These are phyloP conservation scores for Lentinus brumalis DNA, from an alignment of 768 basidiomycete genomes.

Conservation along the genomic window DNA sequence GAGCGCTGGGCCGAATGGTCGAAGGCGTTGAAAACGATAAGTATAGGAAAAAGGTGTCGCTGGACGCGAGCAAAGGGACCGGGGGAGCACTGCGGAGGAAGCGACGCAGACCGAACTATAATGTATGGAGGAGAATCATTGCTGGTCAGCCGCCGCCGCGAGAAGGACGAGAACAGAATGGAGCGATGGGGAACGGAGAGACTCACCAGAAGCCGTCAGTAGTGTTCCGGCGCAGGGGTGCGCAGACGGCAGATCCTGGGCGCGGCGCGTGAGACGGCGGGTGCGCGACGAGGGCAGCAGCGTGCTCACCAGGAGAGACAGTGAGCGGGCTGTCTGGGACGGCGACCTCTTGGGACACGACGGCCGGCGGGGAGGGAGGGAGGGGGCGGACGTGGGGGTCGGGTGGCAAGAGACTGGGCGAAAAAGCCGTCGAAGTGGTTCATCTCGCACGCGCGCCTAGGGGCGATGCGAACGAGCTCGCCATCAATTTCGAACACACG, in stretches of 20 bases:
- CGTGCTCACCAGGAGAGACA: conserved; percentile 11
- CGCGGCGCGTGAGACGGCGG: neutral
- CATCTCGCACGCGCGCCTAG: conserved; percentile 12
- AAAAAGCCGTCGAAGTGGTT: conserved; percentile 8
- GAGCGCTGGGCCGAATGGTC: conserved; percentile 6
- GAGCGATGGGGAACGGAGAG: neutral
- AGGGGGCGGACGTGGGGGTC: conserved; percentile 5
- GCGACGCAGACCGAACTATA: conserved; percentile 2
- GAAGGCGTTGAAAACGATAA: conserved; percentile 16
- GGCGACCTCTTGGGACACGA: conserved; percentile 14
- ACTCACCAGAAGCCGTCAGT: conserved; percentile 6
- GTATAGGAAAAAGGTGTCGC: conserved; percentile 17
- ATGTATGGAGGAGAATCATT: neutral
- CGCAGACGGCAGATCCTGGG: conserved; percentile 18
- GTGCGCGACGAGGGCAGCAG: neutral
- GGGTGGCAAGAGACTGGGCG: conserved; percentile 6
- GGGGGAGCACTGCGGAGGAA: conserved; percentile 5
- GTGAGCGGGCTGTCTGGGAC: conserved; percentile 13
- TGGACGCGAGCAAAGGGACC: conserved; percentile 15
- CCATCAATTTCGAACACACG: neutral
- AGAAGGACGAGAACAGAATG: neutral
- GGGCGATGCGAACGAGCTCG: neutral
- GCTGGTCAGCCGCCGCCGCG: conserved; percentile 7
- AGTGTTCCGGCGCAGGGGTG: conserved; percentile 5
- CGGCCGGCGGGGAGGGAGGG: conserved; percentile 4